Evolutionary conservation across 2,329 filamentous ascomycete genomes (phyloP).

Genomic region (Aspergillus tamarii): DNA sequence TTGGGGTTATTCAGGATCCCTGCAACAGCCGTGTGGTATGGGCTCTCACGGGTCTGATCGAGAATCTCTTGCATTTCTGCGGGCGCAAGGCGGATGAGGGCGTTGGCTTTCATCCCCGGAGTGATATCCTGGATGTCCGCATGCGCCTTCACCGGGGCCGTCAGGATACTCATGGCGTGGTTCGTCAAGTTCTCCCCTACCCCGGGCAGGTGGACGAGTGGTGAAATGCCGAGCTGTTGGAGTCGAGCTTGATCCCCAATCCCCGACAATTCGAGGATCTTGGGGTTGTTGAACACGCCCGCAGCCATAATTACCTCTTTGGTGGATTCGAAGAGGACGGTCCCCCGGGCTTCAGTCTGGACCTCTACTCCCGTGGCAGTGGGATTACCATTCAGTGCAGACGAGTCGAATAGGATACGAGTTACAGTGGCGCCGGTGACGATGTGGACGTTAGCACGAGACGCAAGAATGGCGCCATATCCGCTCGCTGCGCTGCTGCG

Average conservation of each 20-base stretch:
- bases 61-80: neutral
- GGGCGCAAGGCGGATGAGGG: neutral
- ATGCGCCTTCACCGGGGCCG: neutral
- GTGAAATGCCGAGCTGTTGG: slow-evolving; percentile 43
- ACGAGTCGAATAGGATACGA: slow-evolving; percentile 16
- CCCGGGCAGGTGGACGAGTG: slow-evolving; percentile 48
- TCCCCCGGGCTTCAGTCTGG: slow-evolving; percentile 25
- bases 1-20: slow-evolving; percentile 21
- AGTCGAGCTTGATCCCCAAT: slow-evolving; percentile 56
- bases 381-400: neutral
- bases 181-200: slow-evolving; percentile 59
- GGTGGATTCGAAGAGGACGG: slow-evolving; percentile 36
- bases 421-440: slow-evolving; percentile 21
- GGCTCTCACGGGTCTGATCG: neutral
- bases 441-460: slow-evolving; percentile 1
- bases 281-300: slow-evolving; percentile 60
- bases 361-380: slow-evolving; percentile 25
- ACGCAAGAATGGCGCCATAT: slow-evolving; percentile 18
- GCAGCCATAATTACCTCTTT: slow-evolving; percentile 64
- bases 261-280: slow-evolving; percentile 64
- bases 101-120: neutral
- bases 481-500: neutral
- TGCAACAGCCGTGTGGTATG: neutral
- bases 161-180: slow-evolving; percentile 31
- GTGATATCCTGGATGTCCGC: neutral